Percentiles rank a stretch among this genome's conserved stretches.
phyloP scores from a whole-genome alignment of 352 stramenopile species.

The Phytopythium litorale region DNA sequence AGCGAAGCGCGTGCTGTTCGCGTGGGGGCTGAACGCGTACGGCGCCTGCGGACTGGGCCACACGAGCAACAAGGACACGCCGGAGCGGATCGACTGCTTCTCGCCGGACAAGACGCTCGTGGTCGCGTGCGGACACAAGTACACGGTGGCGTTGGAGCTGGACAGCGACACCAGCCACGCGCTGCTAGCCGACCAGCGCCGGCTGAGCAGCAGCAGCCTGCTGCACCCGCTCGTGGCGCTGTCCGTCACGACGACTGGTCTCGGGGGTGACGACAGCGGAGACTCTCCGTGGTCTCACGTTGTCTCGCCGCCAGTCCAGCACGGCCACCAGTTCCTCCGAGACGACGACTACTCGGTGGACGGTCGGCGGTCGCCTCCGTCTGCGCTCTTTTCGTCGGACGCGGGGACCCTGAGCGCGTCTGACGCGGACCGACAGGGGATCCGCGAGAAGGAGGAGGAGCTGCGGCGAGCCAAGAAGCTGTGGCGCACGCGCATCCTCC shows the following conservation, averaged over 20 bases:
- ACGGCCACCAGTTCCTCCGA: neutral
- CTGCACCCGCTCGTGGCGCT: neutral
- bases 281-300: neutral
- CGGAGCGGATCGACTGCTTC: conserved; percentile 76
- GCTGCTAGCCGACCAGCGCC: neutral
- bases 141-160: conserved; percentile 70
- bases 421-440: conserved; percentile 9
- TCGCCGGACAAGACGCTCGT: conserved; percentile 43
- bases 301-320: neutral
- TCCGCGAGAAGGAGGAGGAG: conserved; percentile 80
- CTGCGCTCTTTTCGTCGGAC: neutral
- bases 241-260: conserved; percentile 2
- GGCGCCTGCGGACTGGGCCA: conserved; percentile 76
- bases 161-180: conserved; percentile 7
- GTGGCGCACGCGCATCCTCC: conserved; percentile 73
- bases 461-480: conserved; percentile 79
- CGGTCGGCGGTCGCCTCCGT: neutral
- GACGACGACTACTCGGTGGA: neutral
- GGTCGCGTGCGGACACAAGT: conserved; percentile 78
- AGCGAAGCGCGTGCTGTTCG: conserved; percentile 56
- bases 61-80: conserved; percentile 74
- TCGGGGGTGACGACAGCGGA: neutral
- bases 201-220: neutral
- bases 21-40: conserved; percentile 80
- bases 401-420: neutral